Conservation (phyloP, 1,284 basidiomycete genomes). For the Chalciporus sp. region DNA sequence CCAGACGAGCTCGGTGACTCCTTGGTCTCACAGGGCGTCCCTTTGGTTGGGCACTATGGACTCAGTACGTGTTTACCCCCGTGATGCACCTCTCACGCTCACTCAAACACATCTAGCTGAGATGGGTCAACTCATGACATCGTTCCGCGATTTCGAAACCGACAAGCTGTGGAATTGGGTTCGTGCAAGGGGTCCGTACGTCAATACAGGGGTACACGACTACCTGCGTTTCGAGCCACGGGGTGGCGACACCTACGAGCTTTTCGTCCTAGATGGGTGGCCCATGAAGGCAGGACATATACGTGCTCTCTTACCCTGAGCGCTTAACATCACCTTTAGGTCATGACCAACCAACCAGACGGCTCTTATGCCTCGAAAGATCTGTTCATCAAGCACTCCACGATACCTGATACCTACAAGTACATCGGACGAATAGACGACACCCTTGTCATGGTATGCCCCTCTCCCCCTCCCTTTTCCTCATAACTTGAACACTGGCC, state of each 20-base stretch:
- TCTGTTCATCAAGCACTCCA: conserved; percentile 51
- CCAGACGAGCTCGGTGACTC: conserved; percentile 57
- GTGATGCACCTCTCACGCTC: not conserved
- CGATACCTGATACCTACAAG: conserved; percentile 46
- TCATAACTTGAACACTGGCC: not conserved
- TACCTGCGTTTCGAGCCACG: conserved; percentile 50
- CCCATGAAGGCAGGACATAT: conserved; percentile 44
- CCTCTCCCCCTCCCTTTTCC: not conserved
- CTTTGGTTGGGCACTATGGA: conserved; percentile 59
- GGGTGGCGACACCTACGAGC: conserved; percentile 50
- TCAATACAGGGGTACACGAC: conserved; percentile 29
- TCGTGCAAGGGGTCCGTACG: conserved; percentile 33
- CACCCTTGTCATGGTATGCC: conserved; percentile 47
- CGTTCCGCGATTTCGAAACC: conserved; percentile 47
- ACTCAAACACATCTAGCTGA: conserved; percentile 15
- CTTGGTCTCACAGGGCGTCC: conserved; percentile 52
- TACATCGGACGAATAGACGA: conserved; percentile 65
- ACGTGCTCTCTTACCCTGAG: not conserved
- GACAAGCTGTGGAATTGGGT: conserved; percentile 69
- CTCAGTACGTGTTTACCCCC: conserved; percentile 31
- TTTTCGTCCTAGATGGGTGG: conserved; percentile 58
- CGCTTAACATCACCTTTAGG: conserved; percentile 18
- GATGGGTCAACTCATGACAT: conserved; percentile 52
- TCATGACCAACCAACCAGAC: conserved; percentile 55
- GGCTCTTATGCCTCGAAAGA: conserved; percentile 64